These are phyloP conservation scores for Chaetomium tenue DNA, from an alignment of 495 filamentous ascomycete species.

Conservation along the genomic window DNA sequence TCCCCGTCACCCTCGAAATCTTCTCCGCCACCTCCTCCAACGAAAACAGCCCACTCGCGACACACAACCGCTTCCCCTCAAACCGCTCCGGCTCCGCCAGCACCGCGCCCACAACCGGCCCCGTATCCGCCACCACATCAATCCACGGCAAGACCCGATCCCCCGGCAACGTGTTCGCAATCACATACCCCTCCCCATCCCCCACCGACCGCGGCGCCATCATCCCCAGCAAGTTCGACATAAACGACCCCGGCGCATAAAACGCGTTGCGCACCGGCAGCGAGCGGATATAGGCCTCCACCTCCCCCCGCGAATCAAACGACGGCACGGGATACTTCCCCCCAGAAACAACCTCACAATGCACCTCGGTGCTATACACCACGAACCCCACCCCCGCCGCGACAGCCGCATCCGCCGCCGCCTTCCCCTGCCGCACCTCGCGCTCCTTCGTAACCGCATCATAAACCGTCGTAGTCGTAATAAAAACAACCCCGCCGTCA, in stretches of 20 bases:
- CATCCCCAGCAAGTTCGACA: conserved; percentile 33
- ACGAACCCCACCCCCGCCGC: conserved; percentile 36
- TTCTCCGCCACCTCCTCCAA: conserved; percentile 39
- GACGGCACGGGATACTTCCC: conserved; percentile 38
- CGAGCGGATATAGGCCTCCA: conserved; percentile 48
- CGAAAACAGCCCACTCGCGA: conserved; percentile 41
- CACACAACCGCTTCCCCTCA: conserved; percentile 46
- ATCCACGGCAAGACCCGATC: conserved; percentile 40
- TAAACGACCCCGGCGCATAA: conserved; percentile 44
- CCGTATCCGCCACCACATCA: conserved; percentile 48
- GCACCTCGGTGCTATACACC: conserved; percentile 50
- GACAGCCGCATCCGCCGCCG: conserved; percentile 39
- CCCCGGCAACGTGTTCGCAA: neutral
- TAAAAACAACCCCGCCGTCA: conserved; percentile 45
- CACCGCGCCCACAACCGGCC: conserved; percentile 54
- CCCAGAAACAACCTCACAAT: conserved; percentile 35
- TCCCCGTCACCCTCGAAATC: conserved; percentile 46
- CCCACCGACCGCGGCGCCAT: neutral
- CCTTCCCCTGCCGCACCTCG: conserved; percentile 45
- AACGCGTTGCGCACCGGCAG: conserved; percentile 50
- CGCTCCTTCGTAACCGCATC: conserved; percentile 29
- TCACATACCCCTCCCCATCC: neutral
- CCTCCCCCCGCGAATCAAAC: conserved; percentile 45
- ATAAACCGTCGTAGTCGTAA: conserved; percentile 41
- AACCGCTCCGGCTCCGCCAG: conserved; percentile 53